phyloP scores from a whole-genome alignment of 306 rosid genomes.

The Cicer pinnatifidum region DNA sequence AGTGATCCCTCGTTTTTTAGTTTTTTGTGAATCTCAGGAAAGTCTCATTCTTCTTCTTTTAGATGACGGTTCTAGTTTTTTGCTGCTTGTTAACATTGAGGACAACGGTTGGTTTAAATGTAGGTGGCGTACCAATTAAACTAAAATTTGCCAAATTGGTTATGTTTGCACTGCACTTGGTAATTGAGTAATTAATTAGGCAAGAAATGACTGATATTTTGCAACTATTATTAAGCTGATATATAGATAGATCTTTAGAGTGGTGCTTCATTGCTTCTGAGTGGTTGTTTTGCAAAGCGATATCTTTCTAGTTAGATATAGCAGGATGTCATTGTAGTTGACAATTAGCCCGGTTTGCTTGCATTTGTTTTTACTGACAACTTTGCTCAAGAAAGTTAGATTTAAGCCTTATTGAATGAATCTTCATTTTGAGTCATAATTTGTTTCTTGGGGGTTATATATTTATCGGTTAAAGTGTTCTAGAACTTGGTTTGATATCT shows the following conservation, averaged over 20 bases:
- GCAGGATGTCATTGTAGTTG: background rate
- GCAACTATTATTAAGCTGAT: background rate
- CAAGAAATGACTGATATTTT: background rate
- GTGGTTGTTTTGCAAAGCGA: background rate
- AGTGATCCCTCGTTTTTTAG: background rate
- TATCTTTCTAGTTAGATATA: background rate
- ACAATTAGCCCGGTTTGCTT: background rate
- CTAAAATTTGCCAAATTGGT: slow-evolving; percentile 3
- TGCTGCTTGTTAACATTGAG: slow-evolving; percentile 23
- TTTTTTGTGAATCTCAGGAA: slow-evolving; percentile 20
- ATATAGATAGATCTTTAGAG: background rate
- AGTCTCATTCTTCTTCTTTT: slow-evolving; percentile 11
- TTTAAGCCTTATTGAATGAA: background rate
- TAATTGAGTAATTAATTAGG: background rate
- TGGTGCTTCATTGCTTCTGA: slow-evolving; percentile 7
- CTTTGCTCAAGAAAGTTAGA: background rate
- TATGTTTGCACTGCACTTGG: background rate
- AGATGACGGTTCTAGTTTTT: slow-evolving; percentile 5
- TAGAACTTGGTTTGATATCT: background rate
- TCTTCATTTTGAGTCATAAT: background rate
- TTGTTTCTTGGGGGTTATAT: background rate
- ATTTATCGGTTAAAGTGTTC: background rate
- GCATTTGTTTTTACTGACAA: background rate
- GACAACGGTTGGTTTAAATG: slow-evolving; percentile 16
- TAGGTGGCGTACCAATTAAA: slow-evolving; percentile 24